These are phyloP conservation scores for Amoeboaphelidium protococcarum DNA, from an alignment of 371 early-diverging fungal species.

Conservation along the genomic window DNA sequence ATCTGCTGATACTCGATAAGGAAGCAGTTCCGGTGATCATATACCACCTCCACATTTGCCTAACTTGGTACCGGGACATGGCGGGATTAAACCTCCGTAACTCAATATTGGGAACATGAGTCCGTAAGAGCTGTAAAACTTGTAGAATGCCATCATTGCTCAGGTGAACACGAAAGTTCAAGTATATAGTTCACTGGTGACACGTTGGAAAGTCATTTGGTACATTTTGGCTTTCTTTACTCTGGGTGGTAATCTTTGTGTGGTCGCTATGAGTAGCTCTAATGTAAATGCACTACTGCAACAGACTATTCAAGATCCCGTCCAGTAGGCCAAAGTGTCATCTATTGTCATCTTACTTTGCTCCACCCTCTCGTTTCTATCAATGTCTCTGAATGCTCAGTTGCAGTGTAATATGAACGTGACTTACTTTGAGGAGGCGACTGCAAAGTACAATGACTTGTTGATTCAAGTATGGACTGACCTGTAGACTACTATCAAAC, in stretches of 20 bases:
- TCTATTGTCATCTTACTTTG: background rate
- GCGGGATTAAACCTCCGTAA: too few species aligned
- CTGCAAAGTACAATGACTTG: background rate
- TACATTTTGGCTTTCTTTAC: background rate
- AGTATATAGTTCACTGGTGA: background rate
- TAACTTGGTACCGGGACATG: too few species aligned
- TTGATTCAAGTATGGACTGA: background rate
- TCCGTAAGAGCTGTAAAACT: too few species aligned
- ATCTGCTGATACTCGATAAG: too few species aligned
- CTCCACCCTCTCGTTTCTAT: background rate
- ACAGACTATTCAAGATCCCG: too few species aligned
- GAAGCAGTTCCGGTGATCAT: too few species aligned
- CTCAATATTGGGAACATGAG: too few species aligned
- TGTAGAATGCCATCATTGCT: background rate
- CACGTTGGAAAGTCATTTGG: background rate
- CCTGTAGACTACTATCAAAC: background rate
- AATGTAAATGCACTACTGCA: too few species aligned
- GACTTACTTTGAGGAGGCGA: background rate
- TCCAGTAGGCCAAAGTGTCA: background rate
- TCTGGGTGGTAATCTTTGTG: background rate
- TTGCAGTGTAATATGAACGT: background rate
- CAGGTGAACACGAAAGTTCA: background rate
- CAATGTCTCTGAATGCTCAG: background rate
- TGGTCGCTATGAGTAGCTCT: background rate
- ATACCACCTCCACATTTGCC: too few species aligned